These are phyloP conservation scores for Saccharomyces kudriavzevii DNA, from an alignment of 805 yeast genomes.

Conservation along the genomic window DNA sequence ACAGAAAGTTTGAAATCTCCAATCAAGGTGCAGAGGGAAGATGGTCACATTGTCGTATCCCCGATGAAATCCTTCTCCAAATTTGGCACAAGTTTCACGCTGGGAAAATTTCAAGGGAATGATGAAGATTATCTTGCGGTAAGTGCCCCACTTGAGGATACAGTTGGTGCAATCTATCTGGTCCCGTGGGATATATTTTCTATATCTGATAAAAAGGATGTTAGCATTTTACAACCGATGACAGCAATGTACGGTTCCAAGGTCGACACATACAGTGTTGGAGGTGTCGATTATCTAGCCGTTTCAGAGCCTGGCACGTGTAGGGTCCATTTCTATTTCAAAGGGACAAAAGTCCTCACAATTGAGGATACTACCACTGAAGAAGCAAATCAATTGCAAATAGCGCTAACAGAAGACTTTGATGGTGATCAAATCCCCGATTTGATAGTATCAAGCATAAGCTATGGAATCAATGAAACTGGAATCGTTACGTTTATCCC, in stretches of 20 bases:
- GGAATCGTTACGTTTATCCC: slow-evolving; percentile 13
- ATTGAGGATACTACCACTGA: slow-evolving; percentile 16
- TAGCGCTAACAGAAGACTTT: slow-evolving; percentile 33
- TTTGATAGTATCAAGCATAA: slow-evolving; percentile 39
- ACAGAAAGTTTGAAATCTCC: not conserved
- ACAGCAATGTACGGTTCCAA: slow-evolving; percentile 36
- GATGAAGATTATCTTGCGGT: slow-evolving; percentile 39
- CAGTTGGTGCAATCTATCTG: slow-evolving; percentile 38
- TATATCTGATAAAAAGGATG: not conserved
- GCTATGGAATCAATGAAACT: slow-evolving; percentile 29
- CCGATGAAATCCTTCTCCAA: slow-evolving; percentile 25
- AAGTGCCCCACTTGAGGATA: slow-evolving; percentile 43
- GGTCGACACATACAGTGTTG: slow-evolving; percentile 26
- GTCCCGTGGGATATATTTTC: slow-evolving; percentile 33
- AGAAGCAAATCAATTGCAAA: slow-evolving; percentile 21
- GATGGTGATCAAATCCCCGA: slow-evolving; percentile 36
- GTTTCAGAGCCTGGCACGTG: slow-evolving; percentile 49
- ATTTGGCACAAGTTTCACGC: slow-evolving; percentile 40
- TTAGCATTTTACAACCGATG: slow-evolving; percentile 3
- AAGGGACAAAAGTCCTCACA: slow-evolving; percentile 18
- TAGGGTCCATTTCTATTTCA: slow-evolving; percentile 32
- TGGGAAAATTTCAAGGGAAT: slow-evolving; percentile 36
- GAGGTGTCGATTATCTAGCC: slow-evolving; percentile 33
- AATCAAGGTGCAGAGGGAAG: not conserved
- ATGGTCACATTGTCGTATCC: slow-evolving; percentile 9